phyloP scores from a whole-genome alignment of 202 grass and related monocot genomes.

The Panicum virgatum region DNA sequence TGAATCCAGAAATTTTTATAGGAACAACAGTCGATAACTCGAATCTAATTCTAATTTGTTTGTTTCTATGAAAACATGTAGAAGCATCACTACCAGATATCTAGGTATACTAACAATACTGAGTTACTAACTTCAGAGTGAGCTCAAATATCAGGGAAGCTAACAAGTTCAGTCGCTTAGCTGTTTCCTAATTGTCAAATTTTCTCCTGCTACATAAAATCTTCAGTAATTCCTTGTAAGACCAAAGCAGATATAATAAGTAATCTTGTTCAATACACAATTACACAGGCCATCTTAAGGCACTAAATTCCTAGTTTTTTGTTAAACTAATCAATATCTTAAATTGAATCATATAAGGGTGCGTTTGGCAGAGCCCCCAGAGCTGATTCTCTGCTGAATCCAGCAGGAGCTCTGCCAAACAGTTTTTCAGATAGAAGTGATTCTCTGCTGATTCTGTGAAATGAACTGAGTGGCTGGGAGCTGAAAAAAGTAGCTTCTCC shows the following conservation, averaged over 20 bases:
- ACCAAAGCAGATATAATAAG: conserved; percentile 3
- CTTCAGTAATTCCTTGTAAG: not conserved
- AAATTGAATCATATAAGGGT: conserved; percentile 15
- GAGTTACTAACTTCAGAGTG: not conserved
- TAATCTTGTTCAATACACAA: not conserved
- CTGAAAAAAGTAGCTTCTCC: too few relatives aligned
- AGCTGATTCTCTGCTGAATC: too few relatives aligned
- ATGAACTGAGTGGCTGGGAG: too few relatives aligned
- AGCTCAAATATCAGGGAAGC: not conserved
- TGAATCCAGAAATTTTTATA: not conserved
- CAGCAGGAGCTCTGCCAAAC: too few relatives aligned
- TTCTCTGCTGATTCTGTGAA: too few relatives aligned
- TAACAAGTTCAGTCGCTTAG: not conserved
- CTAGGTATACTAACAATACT: not conserved
- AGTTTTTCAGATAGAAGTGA: too few relatives aligned
- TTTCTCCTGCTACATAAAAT: not conserved
- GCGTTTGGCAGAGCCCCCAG: too few relatives aligned
- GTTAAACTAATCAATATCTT: not conserved
- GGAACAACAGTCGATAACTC: not conserved
- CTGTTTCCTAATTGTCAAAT: not conserved
- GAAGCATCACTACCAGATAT: not conserved
- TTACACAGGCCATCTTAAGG: not conserved
- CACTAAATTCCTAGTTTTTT: not conserved
- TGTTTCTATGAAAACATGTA: not conserved
- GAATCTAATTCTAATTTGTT: not conserved